Evolutionary conservation across 192 early-diverging fungal genomes (phyloP).

Genomic region (Jimgerdemannia lactiflua): DNA sequence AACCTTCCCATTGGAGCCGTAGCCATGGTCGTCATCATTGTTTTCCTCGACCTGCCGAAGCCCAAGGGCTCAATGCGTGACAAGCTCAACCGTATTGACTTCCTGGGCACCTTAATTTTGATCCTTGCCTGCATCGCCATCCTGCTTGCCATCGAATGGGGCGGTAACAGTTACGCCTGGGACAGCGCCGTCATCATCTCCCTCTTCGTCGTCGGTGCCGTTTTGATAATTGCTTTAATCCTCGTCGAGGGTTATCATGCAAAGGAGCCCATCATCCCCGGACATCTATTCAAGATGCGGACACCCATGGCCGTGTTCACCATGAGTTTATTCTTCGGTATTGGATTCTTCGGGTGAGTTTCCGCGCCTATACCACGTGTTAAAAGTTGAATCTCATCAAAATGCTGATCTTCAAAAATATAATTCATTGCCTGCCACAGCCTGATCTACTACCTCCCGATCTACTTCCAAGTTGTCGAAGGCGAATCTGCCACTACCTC

Average conservation of each 20-base stretch:
- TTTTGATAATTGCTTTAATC: constrained; percentile 37
- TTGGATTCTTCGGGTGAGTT: constrained; percentile 53
- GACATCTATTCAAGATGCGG: constrained; percentile 55
- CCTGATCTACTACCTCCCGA: not conserved
- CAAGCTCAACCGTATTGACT: constrained; percentile 41
- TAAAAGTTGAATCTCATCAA: constrained; percentile 55
- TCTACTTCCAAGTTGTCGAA: constrained; percentile 68
- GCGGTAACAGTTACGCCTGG: constrained; percentile 15
- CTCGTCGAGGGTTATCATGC: constrained; percentile 63
- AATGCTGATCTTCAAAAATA: not conserved
- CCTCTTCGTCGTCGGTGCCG: constrained; percentile 10
- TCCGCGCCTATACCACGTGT: constrained; percentile 62
- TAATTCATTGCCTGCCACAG: not conserved
- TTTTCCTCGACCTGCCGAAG: constrained; percentile 49
- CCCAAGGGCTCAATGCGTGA: constrained; percentile 62
- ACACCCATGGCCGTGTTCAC: constrained; percentile 53
- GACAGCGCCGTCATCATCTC: constrained; percentile 11
- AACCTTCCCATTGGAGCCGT: constrained; percentile 76
- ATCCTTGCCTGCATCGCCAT: constrained; percentile 9
- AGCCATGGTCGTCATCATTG: constrained; percentile 39
- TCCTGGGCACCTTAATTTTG: constrained; percentile 27
- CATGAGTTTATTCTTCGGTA: constrained; percentile 58
- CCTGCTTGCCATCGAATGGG: constrained; percentile 2
- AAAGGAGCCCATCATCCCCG: constrained; percentile 66
- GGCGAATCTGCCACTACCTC: constrained; percentile 61